Evolutionary conservation across 495 filamentous ascomycete genomes (phyloP).

Genomic region (Jackrogersella minutella): DNA sequence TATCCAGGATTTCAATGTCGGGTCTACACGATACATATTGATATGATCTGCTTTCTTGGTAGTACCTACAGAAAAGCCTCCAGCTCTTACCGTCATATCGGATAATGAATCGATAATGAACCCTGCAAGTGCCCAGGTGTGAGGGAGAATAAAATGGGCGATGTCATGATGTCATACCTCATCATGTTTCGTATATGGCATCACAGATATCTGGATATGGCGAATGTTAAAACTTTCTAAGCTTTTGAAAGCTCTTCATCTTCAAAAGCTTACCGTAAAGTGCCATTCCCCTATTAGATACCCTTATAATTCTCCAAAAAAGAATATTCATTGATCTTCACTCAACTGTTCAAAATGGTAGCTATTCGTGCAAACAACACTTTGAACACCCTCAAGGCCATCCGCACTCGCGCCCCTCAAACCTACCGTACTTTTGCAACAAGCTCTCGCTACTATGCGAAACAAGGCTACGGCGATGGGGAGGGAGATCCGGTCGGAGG

Average conservation of each 20-base stretch:
- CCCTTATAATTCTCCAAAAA: not conserved
- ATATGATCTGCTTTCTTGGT: not conserved
- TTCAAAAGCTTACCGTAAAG: conserved; percentile 23
- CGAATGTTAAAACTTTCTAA: not conserved
- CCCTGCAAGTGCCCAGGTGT: conserved; percentile 17
- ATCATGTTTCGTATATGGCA: conserved; percentile 36
- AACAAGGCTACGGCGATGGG: conserved; percentile 49
- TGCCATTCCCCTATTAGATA: too few relatives aligned
- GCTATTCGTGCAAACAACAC: conserved; percentile 35
- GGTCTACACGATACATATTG: not conserved
- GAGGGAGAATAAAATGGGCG: not conserved
- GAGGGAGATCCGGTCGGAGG: conserved; percentile 45
- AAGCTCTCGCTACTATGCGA: conserved; percentile 15
- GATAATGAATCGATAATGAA: conserved; percentile 6
- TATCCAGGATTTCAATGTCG: not conserved
- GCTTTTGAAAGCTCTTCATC: not conserved
- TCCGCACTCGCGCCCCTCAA: conserved; percentile 32
- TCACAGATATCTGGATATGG: conserved; percentile 35
- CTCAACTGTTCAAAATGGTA: conserved; percentile 30
- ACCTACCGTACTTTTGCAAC: conserved; percentile 27
- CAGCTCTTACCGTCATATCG: not conserved
- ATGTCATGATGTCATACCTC: conserved; percentile 42
- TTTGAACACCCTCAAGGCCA: conserved; percentile 30
- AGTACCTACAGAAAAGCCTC: conserved; percentile 22
- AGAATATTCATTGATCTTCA: not conserved